Evolutionary conservation across 2,329 filamentous ascomycete species (phyloP).

Genomic region (Beauveria sp.): DNA sequence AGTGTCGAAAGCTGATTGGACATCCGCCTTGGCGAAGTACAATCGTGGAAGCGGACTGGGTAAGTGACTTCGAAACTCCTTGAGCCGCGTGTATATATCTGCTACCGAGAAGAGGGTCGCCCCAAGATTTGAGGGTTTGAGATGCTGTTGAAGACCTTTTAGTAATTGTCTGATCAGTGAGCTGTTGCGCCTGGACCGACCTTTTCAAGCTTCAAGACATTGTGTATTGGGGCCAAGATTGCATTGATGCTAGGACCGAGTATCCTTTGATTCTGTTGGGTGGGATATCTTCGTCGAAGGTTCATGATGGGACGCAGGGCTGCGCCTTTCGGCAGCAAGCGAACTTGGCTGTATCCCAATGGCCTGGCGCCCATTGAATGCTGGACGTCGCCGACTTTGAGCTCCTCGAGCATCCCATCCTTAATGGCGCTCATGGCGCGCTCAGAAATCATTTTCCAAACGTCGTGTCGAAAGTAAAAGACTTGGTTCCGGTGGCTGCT

Average conservation of each 20-base stretch:
- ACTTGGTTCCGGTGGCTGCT: slow-evolving; percentile 69
- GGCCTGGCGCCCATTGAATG: slow-evolving; percentile 51
- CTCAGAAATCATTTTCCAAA: slow-evolving; percentile 73
- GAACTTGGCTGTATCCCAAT: slow-evolving; percentile 70
- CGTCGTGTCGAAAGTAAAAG: slow-evolving; percentile 91
- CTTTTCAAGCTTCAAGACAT: slow-evolving; percentile 72
- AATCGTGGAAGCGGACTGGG: slow-evolving; percentile 36
- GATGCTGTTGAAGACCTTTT: slow-evolving; percentile 20
- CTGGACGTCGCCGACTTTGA: slow-evolving; percentile 50
- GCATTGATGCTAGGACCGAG: slow-evolving; percentile 35
- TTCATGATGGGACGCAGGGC: slow-evolving; percentile 85
- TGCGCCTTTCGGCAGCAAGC: slow-evolving; percentile 72
- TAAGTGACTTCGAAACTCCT: slow-evolving; percentile 54
- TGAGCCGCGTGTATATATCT: slow-evolving; percentile 72
- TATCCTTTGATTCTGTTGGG: slow-evolving; percentile 55
- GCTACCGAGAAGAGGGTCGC: slow-evolving; percentile 73
- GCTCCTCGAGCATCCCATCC: slow-evolving; percentile 67
- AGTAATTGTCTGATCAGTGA: slow-evolving; percentile 8
- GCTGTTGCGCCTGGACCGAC: slow-evolving; percentile 28
- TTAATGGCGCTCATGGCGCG: slow-evolving; percentile 64
- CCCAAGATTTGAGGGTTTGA: slow-evolving; percentile 57
- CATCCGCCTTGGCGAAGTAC: slow-evolving; percentile 90
- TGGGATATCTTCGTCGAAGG: slow-evolving; percentile 56
- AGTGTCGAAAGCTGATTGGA: slow-evolving; percentile 87
- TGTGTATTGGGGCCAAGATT: slow-evolving; percentile 64